Evolutionary conservation across 306 rosid species (phyloP), one percentile per base, ranked within the genome.

Genomic region (Prunus davidiana): DNA sequence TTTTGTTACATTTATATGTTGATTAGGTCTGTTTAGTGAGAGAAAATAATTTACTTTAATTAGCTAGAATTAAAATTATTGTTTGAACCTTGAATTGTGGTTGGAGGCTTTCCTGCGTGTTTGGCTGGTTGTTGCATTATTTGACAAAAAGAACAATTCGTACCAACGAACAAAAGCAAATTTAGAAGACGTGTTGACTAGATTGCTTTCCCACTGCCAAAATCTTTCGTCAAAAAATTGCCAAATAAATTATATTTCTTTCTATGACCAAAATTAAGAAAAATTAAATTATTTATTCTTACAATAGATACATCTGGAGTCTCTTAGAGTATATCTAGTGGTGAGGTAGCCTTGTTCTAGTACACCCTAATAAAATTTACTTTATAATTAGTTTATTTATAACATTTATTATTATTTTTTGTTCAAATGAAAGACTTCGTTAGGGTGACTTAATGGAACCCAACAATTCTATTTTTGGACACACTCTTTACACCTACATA

Each of bases 181-280:
- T 51, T 16, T 51, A 19, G 20, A 7, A 5, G 56, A 5, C 20
- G 20, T 51, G 56, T 51, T 51, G 56, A 51, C 56, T 5, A 49
- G 2, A 16, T 16, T 69, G 60, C 60, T 27, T 69, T 69, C 60
- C 73, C 73, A 68, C 73, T 3, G 41, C 60, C 60, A 49, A n/a
- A 20, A 8, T 46, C 43, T 47, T 46, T 24, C 57, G 50, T 51
- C 56, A 51, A 51, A 3, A 51, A 16, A 15, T 16, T 51, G 20
- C 56, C 56, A 51, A 51, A 38, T 51, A 16, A 51, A 55, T 2
- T 8, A 2, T 2, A 18, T 8, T 8, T n/a, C 25, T 55, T 55
- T 55, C 25, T 8, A 10, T 47, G 52, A 18, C 60, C 24, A 54
- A 56, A 20, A 8, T 1, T 56, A 8, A 15, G 15, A 15, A 6